phyloP scores from a whole-genome alignment of 225 moss, liverwort and hornwort species.

The Climacium dendroides region DNA sequence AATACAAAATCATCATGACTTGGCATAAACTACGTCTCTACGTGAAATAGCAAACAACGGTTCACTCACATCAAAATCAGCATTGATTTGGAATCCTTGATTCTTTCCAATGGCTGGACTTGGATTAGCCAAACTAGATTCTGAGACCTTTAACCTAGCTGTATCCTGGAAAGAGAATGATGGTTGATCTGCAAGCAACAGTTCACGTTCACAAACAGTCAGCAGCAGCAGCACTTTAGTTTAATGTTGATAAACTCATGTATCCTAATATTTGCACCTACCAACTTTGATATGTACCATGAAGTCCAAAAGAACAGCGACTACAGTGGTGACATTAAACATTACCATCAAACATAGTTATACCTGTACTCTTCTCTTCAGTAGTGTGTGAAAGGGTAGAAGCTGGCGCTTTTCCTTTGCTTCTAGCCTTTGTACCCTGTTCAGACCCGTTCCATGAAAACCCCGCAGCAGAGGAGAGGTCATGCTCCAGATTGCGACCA shows the following conservation, averaged over 20 bases:
- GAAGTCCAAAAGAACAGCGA: not conserved
- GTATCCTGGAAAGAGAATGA: slow-evolving; percentile 31
- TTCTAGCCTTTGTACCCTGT: slow-evolving; percentile 31
- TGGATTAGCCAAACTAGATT: slow-evolving; percentile 26
- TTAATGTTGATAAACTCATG: not conserved
- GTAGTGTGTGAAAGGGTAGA: not conserved
- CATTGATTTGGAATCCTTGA: slow-evolving; percentile 79
- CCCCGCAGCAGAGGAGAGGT: slow-evolving; percentile 33
- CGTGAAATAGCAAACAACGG: not conserved
- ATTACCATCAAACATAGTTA: not conserved
- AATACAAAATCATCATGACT: not conserved
- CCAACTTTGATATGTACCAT: not conserved
- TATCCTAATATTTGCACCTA: not conserved
- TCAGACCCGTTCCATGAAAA: slow-evolving; percentile 39
- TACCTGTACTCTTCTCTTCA: slow-evolving; percentile 42
- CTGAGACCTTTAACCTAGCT: slow-evolving; percentile 34
- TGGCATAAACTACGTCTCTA: not conserved
- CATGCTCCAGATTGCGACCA: slow-evolving; percentile 45
- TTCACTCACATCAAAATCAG: slow-evolving; percentile 64
- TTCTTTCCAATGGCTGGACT: slow-evolving; percentile 24
- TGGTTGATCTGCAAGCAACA: slow-evolving; percentile 18
- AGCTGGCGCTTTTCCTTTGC: slow-evolving; percentile 55
- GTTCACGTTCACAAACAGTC: not conserved
- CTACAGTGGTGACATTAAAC: not conserved
- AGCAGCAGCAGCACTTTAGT: not conserved